Conservation (phyloP, 2,329 filamentous ascomycete species). For the Verticillium albo-atrum region DNA sequence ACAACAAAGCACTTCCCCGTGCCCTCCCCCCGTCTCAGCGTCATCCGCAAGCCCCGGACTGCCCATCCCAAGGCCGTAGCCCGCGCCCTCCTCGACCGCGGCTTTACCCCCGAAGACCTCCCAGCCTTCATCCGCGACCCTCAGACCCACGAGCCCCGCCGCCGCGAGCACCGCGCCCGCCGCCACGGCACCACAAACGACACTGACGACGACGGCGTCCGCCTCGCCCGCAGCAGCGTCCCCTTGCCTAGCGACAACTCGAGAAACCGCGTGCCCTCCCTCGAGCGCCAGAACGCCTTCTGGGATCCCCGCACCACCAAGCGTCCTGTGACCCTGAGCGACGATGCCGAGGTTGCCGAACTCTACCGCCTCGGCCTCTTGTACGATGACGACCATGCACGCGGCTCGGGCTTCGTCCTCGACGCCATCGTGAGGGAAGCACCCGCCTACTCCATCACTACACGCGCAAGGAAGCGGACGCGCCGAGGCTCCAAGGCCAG, state of each 20-base stretch:
- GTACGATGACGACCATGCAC: conserved; percentile 35
- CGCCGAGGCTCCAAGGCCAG: conserved; percentile 16
- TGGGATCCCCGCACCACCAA: conserved; percentile 33
- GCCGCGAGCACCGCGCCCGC: neutral
- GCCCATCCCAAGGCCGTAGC: neutral
- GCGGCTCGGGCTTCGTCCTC: conserved; percentile 30
- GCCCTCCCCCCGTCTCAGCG: neutral
- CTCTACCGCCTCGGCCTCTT: conserved; percentile 40
- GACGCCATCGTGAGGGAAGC: conserved; percentile 32
- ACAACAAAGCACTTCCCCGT: neutral
- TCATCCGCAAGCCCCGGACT: neutral
- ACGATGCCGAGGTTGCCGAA: conserved; percentile 32
- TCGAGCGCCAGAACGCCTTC: conserved; percentile 44
- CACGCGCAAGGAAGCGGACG: conserved; percentile 23
- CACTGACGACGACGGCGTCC: conserved; percentile 22
- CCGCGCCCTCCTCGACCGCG: conserved; percentile 1
- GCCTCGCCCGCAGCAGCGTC: conserved; percentile 28
- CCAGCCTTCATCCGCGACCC: neutral
- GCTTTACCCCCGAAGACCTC: neutral
- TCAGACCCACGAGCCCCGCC: neutral
- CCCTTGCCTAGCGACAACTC: conserved; percentile 30
- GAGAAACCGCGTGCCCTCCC: conserved; percentile 27
- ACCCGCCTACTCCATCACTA: conserved; percentile 31
- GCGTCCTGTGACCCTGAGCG: conserved; percentile 6
- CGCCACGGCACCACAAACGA: neutral